phyloP scores from a whole-genome alignment of 2,329 filamentous ascomycete genomes.

The Incumbomyces lentus region DNA sequence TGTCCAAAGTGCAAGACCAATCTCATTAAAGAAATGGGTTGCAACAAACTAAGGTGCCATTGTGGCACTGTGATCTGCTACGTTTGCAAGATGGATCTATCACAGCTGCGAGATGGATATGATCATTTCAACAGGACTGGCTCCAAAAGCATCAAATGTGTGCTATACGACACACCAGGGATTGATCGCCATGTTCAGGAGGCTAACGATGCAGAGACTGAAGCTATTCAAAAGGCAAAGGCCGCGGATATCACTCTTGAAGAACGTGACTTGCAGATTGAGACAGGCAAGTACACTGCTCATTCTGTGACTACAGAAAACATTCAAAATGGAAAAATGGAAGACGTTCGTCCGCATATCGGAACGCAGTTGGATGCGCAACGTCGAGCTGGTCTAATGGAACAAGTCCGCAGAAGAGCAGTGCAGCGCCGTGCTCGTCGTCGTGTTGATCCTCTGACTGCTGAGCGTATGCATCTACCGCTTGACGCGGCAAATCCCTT shows the following conservation, averaged over 20 bases:
- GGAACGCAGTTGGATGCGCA: no score
- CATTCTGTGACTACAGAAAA: background rate
- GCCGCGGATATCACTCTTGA: constrained; percentile 21
- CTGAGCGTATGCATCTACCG: background rate
- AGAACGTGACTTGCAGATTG: constrained; percentile 15
- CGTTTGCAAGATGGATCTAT: constrained; percentile 52
- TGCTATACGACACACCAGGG: constrained; percentile 52
- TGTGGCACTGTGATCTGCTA: constrained; percentile 47
- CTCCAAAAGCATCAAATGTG: constrained; percentile 41
- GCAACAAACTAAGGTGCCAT: constrained; percentile 73
- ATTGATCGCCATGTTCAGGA: constrained; percentile 20
- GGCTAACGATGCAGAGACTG: constrained; percentile 23
- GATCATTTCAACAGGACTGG: constrained; percentile 47
- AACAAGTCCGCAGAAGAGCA: background rate
- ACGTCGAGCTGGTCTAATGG: no score
- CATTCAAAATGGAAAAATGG: background rate
- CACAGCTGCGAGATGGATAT: constrained; percentile 45
- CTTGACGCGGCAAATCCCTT: no score
- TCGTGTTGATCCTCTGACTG: background rate
- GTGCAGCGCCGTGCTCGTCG: background rate
- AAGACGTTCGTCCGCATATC: no score
- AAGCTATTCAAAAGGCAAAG: constrained; percentile 23
- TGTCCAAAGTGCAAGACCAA: constrained; percentile 58
- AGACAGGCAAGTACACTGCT: constrained; percentile 8
- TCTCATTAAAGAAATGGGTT: constrained; percentile 69